Base-by-base conservation (phyloP, 192 early-diverging fungal genomes). In the Backusella liffmaniae region DNA sequence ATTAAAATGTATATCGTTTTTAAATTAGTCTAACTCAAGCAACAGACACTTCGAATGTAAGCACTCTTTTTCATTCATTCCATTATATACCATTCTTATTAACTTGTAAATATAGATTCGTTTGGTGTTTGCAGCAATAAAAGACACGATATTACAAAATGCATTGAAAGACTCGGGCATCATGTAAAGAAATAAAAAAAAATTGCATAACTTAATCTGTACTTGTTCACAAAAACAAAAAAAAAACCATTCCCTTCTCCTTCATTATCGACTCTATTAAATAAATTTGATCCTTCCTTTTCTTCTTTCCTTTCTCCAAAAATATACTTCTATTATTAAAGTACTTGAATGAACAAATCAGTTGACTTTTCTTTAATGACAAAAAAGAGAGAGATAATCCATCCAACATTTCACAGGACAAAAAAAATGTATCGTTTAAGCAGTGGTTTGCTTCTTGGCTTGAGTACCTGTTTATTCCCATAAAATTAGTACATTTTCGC, bases 71-170 rank as follows among this genome's bases (percentile, higher is more conserved):
- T 66, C 29, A 26, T 12, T 26, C 5, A 21, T 18, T 13, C 53
- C n/a, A 56, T 70, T 41, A 26, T 4, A 34, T 18, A 30, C 36
- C n/a, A 56, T 70, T 41, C 7, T 5, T 29, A 66, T 23, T 30
- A 65, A 41, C 35, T 13, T 26, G 35, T 69, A 30, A 32, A 15
- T 3, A 46, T 74, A 87, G 84, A 92, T 92, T 77, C 86, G 91
- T 46, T 86, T 96, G 32, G 96, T 97, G 30, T 96, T 97, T 89
- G 93, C 94, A 3, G 96, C 95, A 32, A 94, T 97, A 72, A 96
- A 96, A 74, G 96, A 96, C 75, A 97, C 95, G 1, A 94, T 96
- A 69, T 82, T 97, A 70, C 95, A 96, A 81, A 95, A 95, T 76
- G 91, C 93, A 16, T 80, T 95, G 35, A 88, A 91, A 73, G 92